A percentile compares a stretch with the other conserved stretches of the same genome.
phyloP scores from a whole-genome alignment of 1,284 basidiomycete species.

The Naganishia sp. region DNA sequence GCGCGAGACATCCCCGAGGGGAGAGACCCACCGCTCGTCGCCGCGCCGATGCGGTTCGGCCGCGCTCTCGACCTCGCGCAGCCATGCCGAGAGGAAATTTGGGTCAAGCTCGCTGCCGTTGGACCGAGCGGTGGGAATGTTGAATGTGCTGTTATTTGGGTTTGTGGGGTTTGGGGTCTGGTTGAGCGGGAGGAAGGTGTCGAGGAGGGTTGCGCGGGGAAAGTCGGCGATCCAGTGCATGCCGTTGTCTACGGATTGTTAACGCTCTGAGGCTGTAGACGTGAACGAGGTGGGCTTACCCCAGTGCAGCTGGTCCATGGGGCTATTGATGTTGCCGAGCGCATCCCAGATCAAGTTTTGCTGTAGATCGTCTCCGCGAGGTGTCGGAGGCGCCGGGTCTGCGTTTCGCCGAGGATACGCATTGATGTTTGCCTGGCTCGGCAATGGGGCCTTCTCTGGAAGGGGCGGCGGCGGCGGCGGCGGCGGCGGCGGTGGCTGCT shows the following conservation, averaged over 20 bases:
- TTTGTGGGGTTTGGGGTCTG: conserved; percentile 13
- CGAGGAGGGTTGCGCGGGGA: conserved; percentile 14
- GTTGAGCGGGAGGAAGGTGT: conserved; percentile 12
- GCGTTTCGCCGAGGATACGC: not conserved
- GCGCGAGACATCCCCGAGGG: not conserved
- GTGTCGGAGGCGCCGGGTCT: no score
- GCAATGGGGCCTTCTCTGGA: not conserved
- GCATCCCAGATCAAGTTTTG: conserved; percentile 32
- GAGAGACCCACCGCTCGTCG: not conserved
- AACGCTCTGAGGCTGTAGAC: not conserved
- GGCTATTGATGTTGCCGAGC: conserved; percentile 24
- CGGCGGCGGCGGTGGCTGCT: no score
- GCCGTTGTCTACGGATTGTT: conserved; percentile 20
- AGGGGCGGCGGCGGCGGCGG: no score
- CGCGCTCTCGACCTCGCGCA: conserved; percentile 21
- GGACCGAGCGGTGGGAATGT: conserved; percentile 14
- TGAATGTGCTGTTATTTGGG: conserved; percentile 16
- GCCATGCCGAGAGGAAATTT: conserved; percentile 19
- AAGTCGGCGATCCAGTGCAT: conserved; percentile 32
- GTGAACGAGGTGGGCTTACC: not conserved
- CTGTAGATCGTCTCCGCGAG: conserved; percentile 17
- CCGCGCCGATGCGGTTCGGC: not conserved
- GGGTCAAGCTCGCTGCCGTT: conserved; percentile 22
- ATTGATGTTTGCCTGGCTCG: not conserved
- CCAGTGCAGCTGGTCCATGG: conserved; percentile 26